Evolutionary conservation across 2,329 filamentous ascomycete genomes (phyloP).

Genomic region (Neofusicoccum cordaticola): DNA sequence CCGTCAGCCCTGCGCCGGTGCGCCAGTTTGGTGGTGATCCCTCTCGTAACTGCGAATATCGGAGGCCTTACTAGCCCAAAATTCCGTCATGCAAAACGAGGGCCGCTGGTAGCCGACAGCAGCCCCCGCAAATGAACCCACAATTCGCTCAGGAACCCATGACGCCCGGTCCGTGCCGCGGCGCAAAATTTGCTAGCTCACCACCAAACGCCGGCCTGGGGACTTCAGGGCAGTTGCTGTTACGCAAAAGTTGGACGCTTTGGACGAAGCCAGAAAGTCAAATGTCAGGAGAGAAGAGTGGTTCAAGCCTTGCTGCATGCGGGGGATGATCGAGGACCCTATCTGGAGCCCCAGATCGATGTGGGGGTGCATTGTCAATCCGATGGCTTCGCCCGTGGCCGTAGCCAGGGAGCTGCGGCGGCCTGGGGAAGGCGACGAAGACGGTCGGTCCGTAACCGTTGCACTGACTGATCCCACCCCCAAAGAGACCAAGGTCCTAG

Average conservation of each 20-base stretch:
- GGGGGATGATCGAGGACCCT: conserved; percentile 7
- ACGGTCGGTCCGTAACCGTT: conserved; percentile 12
- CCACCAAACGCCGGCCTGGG: neutral
- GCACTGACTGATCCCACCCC: conserved; percentile 10
- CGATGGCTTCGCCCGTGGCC: neutral
- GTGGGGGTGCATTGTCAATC: conserved; percentile 13
- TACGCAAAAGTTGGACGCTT: conserved; percentile 11
- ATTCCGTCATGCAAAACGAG: neutral
- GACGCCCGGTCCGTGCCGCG: conserved; percentile 10
- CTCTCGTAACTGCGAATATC: neutral
- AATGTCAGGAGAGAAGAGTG: conserved; percentile 12
- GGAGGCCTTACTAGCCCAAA: neutral
- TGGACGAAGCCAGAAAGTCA: neutral
- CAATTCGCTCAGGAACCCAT: conserved; percentile 11
- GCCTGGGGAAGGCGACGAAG: neutral
- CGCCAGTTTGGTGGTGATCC: neutral
- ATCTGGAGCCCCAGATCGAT: conserved; percentile 14
- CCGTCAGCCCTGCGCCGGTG: neutral
- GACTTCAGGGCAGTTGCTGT: neutral
- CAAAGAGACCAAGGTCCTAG: conserved; percentile 3
- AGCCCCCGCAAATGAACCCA: conserved; percentile 12
- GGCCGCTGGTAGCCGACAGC: conserved; percentile 4
- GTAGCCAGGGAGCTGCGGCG: neutral
- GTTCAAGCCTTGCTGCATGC: conserved; percentile 6
- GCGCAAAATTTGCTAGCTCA: conserved; percentile 13